Percentiles rank a stretch among this genome's conserved stretches.
Conservation (phyloP, 352 stramenopile genomes). For the Globisporangium irregulare region DNA sequence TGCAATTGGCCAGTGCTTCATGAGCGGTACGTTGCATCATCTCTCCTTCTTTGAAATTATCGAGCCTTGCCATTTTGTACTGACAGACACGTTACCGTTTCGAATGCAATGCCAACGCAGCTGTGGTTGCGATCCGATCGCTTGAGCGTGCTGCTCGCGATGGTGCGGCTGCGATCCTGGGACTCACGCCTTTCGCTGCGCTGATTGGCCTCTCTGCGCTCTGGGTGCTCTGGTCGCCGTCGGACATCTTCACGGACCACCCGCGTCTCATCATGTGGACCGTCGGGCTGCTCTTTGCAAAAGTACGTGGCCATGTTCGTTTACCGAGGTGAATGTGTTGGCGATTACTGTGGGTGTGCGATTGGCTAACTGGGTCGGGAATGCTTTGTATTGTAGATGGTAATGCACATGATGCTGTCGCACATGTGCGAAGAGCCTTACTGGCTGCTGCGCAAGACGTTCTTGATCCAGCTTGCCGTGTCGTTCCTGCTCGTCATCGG, state of each 20-base stretch:
- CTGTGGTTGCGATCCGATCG: constrained; percentile 60
- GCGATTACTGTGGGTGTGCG: too few relatives aligned
- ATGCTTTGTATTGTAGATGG: constrained; percentile 60
- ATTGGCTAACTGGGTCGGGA: background rate
- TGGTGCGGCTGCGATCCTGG: constrained; percentile 54
- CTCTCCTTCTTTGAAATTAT: background rate
- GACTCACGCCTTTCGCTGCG: constrained; percentile 61
- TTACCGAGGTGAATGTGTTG: too few relatives aligned
- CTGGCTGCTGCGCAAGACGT: constrained; percentile 84
- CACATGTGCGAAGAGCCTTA: constrained; percentile 87
- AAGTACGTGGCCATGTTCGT: constrained; percentile 32
- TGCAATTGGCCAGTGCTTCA: constrained; percentile 62
- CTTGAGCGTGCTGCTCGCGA: constrained; percentile 60
- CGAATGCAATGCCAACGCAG: constrained; percentile 20
- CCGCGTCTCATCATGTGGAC: constrained; percentile 86
- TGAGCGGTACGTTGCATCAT: constrained; percentile 46
- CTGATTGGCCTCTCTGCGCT: constrained; percentile 69
- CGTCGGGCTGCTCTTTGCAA: constrained; percentile 75
- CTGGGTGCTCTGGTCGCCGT: constrained; percentile 78
- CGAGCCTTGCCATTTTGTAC: background rate
- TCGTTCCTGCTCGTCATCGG: constrained; percentile 67
- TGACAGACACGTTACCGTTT: background rate
- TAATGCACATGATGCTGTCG: constrained; percentile 89
- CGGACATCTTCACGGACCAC: constrained; percentile 79
- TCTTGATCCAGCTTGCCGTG: constrained; percentile 55